Conservation (phyloP, 371 early-diverging fungal species). For the Lichtheimia hyalospora region DNA sequence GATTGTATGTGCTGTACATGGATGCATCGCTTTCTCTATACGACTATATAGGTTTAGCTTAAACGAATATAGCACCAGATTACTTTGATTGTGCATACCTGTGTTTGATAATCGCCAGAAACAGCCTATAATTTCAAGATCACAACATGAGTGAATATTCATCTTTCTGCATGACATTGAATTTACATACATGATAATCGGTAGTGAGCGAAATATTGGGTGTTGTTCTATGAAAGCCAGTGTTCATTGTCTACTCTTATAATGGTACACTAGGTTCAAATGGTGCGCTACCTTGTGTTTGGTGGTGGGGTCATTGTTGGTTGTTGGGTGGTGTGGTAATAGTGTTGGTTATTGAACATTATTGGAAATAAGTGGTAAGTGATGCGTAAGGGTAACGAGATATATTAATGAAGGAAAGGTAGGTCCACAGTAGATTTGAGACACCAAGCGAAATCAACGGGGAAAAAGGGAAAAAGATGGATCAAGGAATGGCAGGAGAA, state of each 20-base stretch:
- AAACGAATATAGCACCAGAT: neutral
- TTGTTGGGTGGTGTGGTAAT: too few relatives aligned
- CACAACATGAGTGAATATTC: too few relatives aligned
- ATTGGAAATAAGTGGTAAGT: too few relatives aligned
- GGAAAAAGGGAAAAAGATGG: neutral
- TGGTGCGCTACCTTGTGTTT: too few relatives aligned
- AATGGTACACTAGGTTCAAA: too few relatives aligned
- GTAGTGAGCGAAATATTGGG: too few relatives aligned
- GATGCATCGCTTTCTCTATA: constrained; percentile 14
- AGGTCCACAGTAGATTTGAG: neutral
- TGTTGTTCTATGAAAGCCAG: too few relatives aligned
- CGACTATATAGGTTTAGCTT: constrained; percentile 7
- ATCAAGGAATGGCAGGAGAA: neutral
- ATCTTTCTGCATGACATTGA: too few relatives aligned
- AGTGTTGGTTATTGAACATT: too few relatives aligned
- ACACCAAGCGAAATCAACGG: neutral
- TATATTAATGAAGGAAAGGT: neutral
- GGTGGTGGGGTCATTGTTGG: too few relatives aligned
- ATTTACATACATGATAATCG: too few relatives aligned
- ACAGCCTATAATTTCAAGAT: neutral
- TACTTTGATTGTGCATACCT: neutral
- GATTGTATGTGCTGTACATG: constrained; percentile 23
- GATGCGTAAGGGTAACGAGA: neutral
- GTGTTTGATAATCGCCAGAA: neutral
- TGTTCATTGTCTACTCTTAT: too few relatives aligned